Base-by-base conservation (phyloP, 2,329 filamentous ascomycete genomes). In the Fusarium sororula region DNA sequence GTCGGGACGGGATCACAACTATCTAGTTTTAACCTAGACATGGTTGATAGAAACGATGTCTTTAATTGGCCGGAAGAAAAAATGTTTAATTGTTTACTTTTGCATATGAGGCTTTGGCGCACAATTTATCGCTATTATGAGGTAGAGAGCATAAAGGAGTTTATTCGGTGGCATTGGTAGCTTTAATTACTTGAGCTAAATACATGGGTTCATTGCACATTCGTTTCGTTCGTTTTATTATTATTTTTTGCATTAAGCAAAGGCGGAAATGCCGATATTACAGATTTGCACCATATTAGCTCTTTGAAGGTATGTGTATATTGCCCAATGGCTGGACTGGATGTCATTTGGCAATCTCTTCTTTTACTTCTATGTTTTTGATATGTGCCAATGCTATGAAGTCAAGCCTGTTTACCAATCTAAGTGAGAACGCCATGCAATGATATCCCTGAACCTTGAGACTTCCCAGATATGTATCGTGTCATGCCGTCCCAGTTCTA, bases 21-120 rank as follows among this genome's bases (percentile, higher is more conserved):
- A 64, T 42, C 50, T 70, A 50, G 48, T 53, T 69, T 65, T 65
- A 44, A 44, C 22, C 44, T 68, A 77, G 74, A 76, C 64, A 61
- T 74, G 65, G 69, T 74, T 48, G 54, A 77, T 74, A 78, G 76
- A 78, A 69, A 51, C 67, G 48, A 69, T 67, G 70, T 76, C 74
- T 71, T 59, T 78, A 75, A 78, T 75, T 68, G 57, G 66, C 61
- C 73, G 76, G 74, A 60, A 63, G 39, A 75, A 63, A 74, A 47
- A 74, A 61, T 63, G 62, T 58, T 65, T 75, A 74, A 78, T 74
- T 66, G 67, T 63, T 73, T 75, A 73, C 74, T 72, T 62, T 60
- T 72, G 60, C 71, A 39, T 24, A 60, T 64, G 39, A 58, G 59
- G 39, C 24, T 35, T 48, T 54, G 59, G 48, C 53, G 60, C 47